Conservation (phyloP, 78 protist genomes). For the Bigelowiella natans region DNA sequence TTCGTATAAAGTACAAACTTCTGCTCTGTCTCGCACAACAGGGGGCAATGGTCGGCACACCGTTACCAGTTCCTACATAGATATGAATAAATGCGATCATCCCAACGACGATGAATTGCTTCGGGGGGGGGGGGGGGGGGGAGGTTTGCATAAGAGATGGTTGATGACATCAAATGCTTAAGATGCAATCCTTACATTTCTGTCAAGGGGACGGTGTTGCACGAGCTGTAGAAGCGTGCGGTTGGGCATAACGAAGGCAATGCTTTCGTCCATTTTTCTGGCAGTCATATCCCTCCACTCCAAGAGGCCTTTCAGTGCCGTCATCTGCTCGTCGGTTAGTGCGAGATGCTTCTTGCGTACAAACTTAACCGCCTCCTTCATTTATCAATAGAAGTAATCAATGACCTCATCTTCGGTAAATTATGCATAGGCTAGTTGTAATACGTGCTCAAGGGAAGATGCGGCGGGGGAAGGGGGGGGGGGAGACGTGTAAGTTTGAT, state of each 20-base stretch:
- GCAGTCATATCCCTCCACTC: slow-evolving; percentile 4
- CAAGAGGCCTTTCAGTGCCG: not conserved
- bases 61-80: too few relatives aligned
- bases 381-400: not conserved
- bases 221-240: not conserved
- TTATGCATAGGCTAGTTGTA: not conserved
- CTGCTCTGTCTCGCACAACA: too few relatives aligned
- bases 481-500: too few relatives aligned
- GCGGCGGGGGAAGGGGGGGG: not conserved
- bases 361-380: not conserved
- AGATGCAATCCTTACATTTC: too few relatives aligned
- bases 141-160: too few relatives aligned
- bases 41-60: too few relatives aligned
- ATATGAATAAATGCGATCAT: too few relatives aligned
- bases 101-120: too few relatives aligned
- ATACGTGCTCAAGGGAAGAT: not conserved
- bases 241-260: not conserved
- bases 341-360: not conserved
- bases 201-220: too few relatives aligned
- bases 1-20: too few relatives aligned
- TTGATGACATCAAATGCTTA: too few relatives aligned
- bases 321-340: not conserved
- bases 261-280: not conserved
- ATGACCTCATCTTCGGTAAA: not conserved
- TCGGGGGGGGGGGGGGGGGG: too few relatives aligned